Conservation (phyloP, 2,329 filamentous ascomycete genomes). For the Hyphodiscus sp. region DNA sequence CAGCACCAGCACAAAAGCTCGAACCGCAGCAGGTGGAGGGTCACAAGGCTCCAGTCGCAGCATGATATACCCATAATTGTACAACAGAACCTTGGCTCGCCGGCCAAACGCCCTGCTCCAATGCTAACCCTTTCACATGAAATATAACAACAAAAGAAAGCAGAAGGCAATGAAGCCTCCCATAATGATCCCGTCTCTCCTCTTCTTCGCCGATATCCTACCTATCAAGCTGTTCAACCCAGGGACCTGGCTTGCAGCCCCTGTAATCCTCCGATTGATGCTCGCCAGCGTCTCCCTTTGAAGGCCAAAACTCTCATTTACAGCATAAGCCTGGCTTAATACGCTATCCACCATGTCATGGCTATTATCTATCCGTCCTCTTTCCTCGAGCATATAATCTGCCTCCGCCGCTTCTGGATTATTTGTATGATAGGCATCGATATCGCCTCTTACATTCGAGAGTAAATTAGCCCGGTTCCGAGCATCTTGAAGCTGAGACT, state of each 20-base stretch:
- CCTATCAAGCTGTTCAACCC: constrained; percentile 88
- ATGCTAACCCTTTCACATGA: constrained; percentile 46
- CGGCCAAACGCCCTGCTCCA: constrained; percentile 25
- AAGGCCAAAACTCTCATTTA: constrained; percentile 82
- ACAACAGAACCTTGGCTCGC: constrained; percentile 21
- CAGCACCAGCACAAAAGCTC: not conserved
- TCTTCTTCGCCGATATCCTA: constrained; percentile 89
- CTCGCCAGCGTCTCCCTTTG: constrained; percentile 84
- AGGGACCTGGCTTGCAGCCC: constrained; percentile 84
- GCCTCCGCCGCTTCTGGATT: constrained; percentile 81
- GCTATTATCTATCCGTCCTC: constrained; percentile 77
- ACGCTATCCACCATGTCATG: constrained; percentile 86
- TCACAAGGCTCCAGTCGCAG: constrained; percentile 7
- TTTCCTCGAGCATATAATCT: constrained; percentile 95
- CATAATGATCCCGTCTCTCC: constrained; percentile 90
- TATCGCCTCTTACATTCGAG: constrained; percentile 84
- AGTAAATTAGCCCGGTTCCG: constrained; percentile 87
- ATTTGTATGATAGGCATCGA: constrained; percentile 75
- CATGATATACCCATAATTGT: constrained; percentile 28
- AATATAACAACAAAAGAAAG: constrained; percentile 78
- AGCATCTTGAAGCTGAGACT: constrained; percentile 64
- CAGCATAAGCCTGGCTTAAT: constrained; percentile 90
- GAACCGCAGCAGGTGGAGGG: not conserved
- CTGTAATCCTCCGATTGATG: constrained; percentile 85
- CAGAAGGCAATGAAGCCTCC: constrained; percentile 88